Evolutionary conservation across 2,329 filamentous ascomycete species (phyloP).

Genomic region (Xylariaceae sp.): DNA sequence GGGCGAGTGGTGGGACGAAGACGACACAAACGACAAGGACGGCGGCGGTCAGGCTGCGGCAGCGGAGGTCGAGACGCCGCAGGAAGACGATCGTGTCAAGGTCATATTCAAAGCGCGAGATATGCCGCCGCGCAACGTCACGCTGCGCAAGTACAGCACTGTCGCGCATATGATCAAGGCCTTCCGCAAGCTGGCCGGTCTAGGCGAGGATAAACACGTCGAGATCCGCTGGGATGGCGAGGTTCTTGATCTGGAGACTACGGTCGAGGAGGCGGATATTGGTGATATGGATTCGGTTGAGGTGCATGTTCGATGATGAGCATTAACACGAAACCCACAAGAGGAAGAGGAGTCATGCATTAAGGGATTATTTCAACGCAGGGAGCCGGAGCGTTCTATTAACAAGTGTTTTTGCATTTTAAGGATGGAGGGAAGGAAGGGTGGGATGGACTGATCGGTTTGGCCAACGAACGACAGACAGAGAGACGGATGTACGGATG

Average conservation of each 20-base stretch:
- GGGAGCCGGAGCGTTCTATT: not conserved
- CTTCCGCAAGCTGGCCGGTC: slow-evolving; percentile 62
- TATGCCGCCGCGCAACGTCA: slow-evolving; percentile 57
- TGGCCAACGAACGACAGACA: not conserved
- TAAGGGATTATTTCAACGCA: not conserved
- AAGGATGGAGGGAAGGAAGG: too few relatives aligned
- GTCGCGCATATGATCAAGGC: slow-evolving; percentile 67
- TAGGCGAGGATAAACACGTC: slow-evolving; percentile 61
- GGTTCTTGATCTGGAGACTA: slow-evolving; percentile 63
- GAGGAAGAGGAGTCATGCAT: not conserved
- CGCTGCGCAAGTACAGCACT: slow-evolving; percentile 60
- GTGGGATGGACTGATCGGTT: not conserved
- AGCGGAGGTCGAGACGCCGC: slow-evolving; percentile 36
- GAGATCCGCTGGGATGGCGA: slow-evolving; percentile 80
- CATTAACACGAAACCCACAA: not conserved
- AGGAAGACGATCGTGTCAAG: slow-evolving; percentile 46
- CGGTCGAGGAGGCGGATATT: slow-evolving; percentile 72
- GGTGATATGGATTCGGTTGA: slow-evolving; percentile 79
- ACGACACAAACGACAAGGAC: slow-evolving; percentile 36
- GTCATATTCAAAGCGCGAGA: slow-evolving; percentile 62
- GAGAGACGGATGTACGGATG: slow-evolving; percentile 1
- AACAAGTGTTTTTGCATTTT: not conserved
- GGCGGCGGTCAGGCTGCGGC: slow-evolving; percentile 41
- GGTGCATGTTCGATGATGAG: slow-evolving; percentile 66
- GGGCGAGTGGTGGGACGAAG: slow-evolving; percentile 49